Evolutionary conservation across 1,284 basidiomycete genomes (phyloP).

Genomic region (Ganoderma lucidum): DNA sequence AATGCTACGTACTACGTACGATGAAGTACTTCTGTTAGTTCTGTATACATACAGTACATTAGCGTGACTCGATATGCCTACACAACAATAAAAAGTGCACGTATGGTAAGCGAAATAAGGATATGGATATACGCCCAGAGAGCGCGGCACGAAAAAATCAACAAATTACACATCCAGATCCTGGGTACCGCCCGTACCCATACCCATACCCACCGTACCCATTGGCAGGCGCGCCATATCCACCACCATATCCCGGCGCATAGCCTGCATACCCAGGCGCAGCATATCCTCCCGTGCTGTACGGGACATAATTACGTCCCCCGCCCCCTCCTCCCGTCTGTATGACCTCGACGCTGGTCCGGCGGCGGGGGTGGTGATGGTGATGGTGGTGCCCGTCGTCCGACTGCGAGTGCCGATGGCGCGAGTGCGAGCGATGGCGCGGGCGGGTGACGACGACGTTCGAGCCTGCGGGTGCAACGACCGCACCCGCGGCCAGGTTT

Average conservation of each 20-base stretch:
- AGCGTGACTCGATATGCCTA: neutral
- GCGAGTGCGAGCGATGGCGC: slow-evolving; percentile 14
- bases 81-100: neutral
- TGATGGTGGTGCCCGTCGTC: slow-evolving; percentile 16
- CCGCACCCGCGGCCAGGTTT: neutral
- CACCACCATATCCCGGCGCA: neutral
- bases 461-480: slow-evolving; percentile 11
- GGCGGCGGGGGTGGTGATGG: slow-evolving; percentile 12
- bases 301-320: slow-evolving; percentile 9
- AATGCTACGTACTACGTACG: neutral
- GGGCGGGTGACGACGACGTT: slow-evolving; percentile 14
- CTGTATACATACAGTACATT: neutral
- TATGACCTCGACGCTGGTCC: slow-evolving; percentile 16
- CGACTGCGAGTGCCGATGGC: neutral
- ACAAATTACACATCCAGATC: slow-evolving; percentile 14
- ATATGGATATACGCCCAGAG: neutral
- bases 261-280: neutral
- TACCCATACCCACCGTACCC: slow-evolving; percentile 10
- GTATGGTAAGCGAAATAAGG: neutral
- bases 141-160: neutral
- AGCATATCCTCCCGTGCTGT: neutral
- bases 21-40: too few relatives aligned
- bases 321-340: slow-evolving; percentile 6
- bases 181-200: neutral
- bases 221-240: neutral